Evolutionary conservation across 345 rosid genomes (phyloP).

Genomic region (Arabis alpina): DNA sequence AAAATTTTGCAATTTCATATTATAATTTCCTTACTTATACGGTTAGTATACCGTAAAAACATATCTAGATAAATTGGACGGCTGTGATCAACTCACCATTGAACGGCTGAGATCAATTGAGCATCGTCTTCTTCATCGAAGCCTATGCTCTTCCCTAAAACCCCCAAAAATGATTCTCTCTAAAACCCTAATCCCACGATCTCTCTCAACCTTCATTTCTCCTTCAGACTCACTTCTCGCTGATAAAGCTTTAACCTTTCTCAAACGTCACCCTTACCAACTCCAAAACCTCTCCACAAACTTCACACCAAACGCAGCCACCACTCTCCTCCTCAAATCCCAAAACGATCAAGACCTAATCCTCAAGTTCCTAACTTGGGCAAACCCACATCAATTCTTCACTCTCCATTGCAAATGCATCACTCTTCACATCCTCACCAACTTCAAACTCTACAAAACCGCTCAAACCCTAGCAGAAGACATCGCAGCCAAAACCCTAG

Average conservation of each 20-base stretch:
- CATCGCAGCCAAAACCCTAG: too few relatives aligned
- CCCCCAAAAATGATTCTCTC: conserved; percentile 62
- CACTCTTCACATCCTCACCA: conserved; percentile 80
- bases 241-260: conserved; percentile 63
- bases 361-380: conserved; percentile 75
- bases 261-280: conserved; percentile 67
- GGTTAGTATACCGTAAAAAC: too few relatives aligned
- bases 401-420: conserved; percentile 68
- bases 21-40: too few relatives aligned
- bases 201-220: conserved; percentile 43
- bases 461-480: conserved; percentile 74
- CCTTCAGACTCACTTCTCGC: conserved; percentile 50
- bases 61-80: too few relatives aligned
- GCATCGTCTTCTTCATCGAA: too few relatives aligned
- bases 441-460: conserved; percentile 77
- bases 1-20: too few relatives aligned
- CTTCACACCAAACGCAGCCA: conserved; percentile 80
- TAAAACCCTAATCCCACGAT: conserved; percentile 49
- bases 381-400: conserved; percentile 67
- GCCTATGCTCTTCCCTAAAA: too few relatives aligned
- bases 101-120: too few relatives aligned
- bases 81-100: too few relatives aligned
- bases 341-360: conserved; percentile 60
- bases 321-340: conserved; percentile 59
- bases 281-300: conserved; percentile 54